Evolutionary conservation across 2,329 filamentous ascomycete species (phyloP).

Genomic region (Pseudogymnoascus sp.): DNA sequence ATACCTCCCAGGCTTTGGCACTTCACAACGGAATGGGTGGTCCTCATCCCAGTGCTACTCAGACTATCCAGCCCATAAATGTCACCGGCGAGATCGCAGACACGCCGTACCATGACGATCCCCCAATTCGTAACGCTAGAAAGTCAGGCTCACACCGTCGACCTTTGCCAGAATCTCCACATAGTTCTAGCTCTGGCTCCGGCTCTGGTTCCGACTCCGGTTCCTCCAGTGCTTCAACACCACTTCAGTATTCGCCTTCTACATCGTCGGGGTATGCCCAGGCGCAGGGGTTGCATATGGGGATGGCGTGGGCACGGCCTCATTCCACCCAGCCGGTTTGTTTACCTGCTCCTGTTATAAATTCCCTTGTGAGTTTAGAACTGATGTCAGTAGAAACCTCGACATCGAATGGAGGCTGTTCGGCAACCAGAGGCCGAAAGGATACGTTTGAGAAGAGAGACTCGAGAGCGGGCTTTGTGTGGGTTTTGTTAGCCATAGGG

Average conservation of each 20-base stretch:
- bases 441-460: neutral
- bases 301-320: neutral
- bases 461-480: neutral
- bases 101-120: neutral
- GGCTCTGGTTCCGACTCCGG: neutral
- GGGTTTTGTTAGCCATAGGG: neutral
- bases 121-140: neutral
- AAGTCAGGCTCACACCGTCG: neutral
- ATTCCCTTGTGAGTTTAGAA: too few relatives aligned
- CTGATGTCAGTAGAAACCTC: constrained; percentile 1
- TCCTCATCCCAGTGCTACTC: neutral
- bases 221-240: neutral
- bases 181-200: neutral
- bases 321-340: neutral
- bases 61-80: neutral
- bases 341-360: neutral
- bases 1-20: neutral
- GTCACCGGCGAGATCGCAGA: neutral
- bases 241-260: neutral
- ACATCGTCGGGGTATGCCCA: neutral
- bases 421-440: neutral
- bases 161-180: neutral
- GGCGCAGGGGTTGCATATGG: neutral
- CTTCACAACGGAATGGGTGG: neutral
- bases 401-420: neutral